These are phyloP conservation scores for Fusarium mundagurra DNA, from an alignment of 2,329 filamentous ascomycete genomes.

Conservation along the genomic window DNA sequence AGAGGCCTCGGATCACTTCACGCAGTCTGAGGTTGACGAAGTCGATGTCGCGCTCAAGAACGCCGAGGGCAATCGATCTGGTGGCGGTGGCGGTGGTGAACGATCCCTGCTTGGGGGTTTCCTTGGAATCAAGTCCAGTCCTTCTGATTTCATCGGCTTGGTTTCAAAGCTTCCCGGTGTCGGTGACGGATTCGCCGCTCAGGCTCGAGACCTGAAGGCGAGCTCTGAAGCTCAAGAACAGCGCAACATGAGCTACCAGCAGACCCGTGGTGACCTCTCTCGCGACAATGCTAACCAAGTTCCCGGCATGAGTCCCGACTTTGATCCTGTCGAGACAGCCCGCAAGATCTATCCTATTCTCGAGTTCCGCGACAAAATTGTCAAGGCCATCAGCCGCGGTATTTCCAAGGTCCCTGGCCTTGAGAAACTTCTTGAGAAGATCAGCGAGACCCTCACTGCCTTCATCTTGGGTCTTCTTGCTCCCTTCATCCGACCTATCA, in stretches of 20 bases:
- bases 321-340: constrained; percentile 81
- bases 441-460: constrained; percentile 90
- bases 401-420: constrained; percentile 94
- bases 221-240: constrained; percentile 71
- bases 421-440: constrained; percentile 89
- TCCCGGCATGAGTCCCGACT: constrained; percentile 77
- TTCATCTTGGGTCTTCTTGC: constrained; percentile 92
- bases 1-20: constrained; percentile 85
- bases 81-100: constrained; percentile 44
- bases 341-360: constrained; percentile 94
- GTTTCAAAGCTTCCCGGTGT: constrained; percentile 79
- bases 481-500: constrained; percentile 91
- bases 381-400: constrained; percentile 83
- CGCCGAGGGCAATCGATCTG: constrained; percentile 62
- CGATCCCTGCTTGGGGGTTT: constrained; percentile 52
- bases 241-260: constrained; percentile 55
- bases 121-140: constrained; percentile 51
- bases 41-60: constrained; percentile 79
- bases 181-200: constrained; percentile 71
- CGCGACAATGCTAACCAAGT: constrained; percentile 67
- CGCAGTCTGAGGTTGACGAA: constrained; percentile 85
- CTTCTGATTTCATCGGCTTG: constrained; percentile 73
- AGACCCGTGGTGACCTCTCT: constrained; percentile 48
- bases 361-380: constrained; percentile 92
- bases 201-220: constrained; percentile 71